A percentile compares a stretch with the other conserved stretches of the same genome.
Evolutionary conservation across 176 grass and related monocot species (phyloP).

Genomic region (Puya raimondii): DNA sequence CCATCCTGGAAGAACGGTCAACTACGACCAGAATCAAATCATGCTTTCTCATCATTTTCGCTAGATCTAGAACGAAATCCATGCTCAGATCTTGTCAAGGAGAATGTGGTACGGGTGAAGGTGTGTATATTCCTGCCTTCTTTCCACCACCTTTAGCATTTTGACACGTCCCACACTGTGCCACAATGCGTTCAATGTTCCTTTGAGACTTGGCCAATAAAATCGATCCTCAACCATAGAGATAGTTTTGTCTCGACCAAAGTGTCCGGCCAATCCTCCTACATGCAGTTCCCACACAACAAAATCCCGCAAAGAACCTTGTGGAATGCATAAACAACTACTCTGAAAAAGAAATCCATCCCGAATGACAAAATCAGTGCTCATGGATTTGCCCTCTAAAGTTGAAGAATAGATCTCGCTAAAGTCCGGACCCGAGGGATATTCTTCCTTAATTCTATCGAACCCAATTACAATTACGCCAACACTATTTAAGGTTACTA

Average conservation of each 20-base stretch:
- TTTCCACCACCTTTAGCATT: not conserved
- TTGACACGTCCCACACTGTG: not conserved
- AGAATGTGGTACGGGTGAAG: not conserved
- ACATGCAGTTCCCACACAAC: not conserved
- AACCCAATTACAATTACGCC: too few species aligned
- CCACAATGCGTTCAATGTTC: not conserved
- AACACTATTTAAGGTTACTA: too few species aligned
- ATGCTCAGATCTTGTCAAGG: slow-evolving; percentile 4
- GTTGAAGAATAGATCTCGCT: not conserved
- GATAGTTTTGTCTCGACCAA: slow-evolving; percentile 4
- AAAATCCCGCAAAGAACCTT: not conserved
- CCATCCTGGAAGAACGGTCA: not conserved
- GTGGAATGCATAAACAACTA: not conserved
- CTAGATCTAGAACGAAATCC: not conserved
- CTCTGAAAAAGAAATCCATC: not conserved
- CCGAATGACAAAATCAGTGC: not conserved
- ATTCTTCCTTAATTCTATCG: too few species aligned
- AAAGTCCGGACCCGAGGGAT: not conserved
- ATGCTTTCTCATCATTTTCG: not conserved
- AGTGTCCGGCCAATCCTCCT: not conserved
- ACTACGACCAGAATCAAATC: not conserved
- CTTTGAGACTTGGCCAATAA: not conserved
- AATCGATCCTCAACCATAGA: not conserved
- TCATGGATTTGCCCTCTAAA: not conserved
- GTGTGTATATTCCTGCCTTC: not conserved